Evolutionary conservation across 331 rosid genomes (phyloP), one percentile per base, ranked within the genome.

Genomic region (Phaseolus coccineus): DNA sequence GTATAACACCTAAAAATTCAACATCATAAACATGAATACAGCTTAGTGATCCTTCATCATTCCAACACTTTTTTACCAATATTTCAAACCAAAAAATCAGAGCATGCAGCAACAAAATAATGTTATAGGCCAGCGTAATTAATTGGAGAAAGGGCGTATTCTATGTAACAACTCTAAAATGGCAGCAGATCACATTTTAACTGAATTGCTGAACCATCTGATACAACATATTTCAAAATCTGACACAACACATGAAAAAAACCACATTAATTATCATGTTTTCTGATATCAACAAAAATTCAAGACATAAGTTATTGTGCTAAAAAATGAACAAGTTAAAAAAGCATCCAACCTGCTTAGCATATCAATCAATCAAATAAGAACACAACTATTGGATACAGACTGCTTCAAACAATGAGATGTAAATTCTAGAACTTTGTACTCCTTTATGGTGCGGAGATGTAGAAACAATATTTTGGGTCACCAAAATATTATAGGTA

Each of bases 1-100:
- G 89, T 72, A 50, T 95, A 92, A 84, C 98, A 92, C 91, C 98
- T 95, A 59, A 72, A 87, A 65, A 9, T 35, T 47, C 75, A 64
- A 73, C 13, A 51, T 83, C 69, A 62, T 47, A 69, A 12, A 76
- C 62, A 78, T 71, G 57, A 58, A 85, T 2, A 35, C 69, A 73
- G 25, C 40, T 40, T 35, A 47, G 44, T 30, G 28, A 59, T 71
- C 42, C 48, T 81, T 59, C 35, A 69, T 71, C 42, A 58, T 81
- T 59, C 24, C 13, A 33, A 46, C 44, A 42, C 0, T 27, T 66
- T 19, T 55, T 31, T 35, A 46, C 55, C 39, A 67, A 73, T 53
- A 44, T 57, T 74, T 81, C 69, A 19, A 22, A 33, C 47, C 77
- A 33, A 68, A 40, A 40, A 57, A 6, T 35, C 22, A n/a, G 48